A percentile compares a stretch with the other conserved stretches of the same genome.
Evolutionary conservation across 306 rosid species (phyloP).

Genomic region (Vicia villosa): DNA sequence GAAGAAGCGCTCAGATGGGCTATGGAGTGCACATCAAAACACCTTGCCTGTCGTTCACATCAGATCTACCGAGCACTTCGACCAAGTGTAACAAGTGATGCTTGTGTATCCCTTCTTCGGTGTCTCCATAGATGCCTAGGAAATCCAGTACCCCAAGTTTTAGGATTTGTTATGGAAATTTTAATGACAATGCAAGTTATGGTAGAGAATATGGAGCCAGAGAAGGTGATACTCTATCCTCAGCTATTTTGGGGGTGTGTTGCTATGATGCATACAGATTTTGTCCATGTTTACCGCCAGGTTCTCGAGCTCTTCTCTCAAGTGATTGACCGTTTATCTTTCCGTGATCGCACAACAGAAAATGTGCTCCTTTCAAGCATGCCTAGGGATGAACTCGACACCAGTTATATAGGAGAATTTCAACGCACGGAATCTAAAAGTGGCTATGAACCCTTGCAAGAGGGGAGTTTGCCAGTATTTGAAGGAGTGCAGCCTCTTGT

Average conservation of each 20-base stretch:
- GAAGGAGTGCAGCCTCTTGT: conserved; percentile 99
- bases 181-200: conserved; percentile 95
- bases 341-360: conserved; percentile 93
- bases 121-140: conserved; percentile 96
- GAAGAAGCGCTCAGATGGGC: conserved; percentile 98
- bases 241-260: conserved; percentile 99
- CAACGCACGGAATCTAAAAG: conserved; percentile 82
- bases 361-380: conserved; percentile 98
- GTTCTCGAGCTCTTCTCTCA: conserved; percentile 96
- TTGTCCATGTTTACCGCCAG: conserved; percentile 97
- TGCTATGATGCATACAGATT: conserved; percentile 99
- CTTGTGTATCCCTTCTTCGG: conserved; percentile 93
- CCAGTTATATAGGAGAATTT: conserved; percentile 65
- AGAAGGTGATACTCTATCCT: conserved; percentile 97
- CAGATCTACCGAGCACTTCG: conserved; percentile 96
- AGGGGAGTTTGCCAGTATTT: conserved; percentile 81
- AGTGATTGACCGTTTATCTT: conserved; percentile 92
- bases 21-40: conserved; percentile 99
- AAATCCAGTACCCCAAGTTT: conserved; percentile 92
- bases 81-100: conserved; percentile 96
- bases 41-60: conserved; percentile 98
- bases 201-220: conserved; percentile 99
- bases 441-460: conserved; percentile 74
- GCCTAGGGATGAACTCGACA: conserved; percentile 91
- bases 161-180: conserved; percentile 97